Base-by-base conservation (phyloP, 2,329 filamentous ascomycete species). In the Claviceps sp. region DNA sequence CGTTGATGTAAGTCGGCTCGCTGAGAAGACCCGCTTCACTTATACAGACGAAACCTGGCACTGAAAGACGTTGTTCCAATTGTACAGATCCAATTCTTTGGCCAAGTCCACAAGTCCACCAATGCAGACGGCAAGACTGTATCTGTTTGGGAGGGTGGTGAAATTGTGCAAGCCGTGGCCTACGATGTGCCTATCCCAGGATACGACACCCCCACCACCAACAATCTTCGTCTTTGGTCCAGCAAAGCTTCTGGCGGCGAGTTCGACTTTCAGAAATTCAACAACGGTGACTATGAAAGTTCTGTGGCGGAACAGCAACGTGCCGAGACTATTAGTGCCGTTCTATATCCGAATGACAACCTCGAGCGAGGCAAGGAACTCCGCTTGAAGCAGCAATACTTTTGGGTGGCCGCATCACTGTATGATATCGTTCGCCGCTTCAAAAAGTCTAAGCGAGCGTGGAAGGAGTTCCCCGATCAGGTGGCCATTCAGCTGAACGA, bases 221-320 rank as follows among this genome's bases (percentile, higher is more conserved):
- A 98, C 75, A 98, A 98, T 71, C 76, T 98, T 57, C 85, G 93
- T 55, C 77, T 98, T 41, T 98, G 93, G 93, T 95, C 89, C 45
- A 96, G 89, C 75, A 96, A 96, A 71, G 91, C 93, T 44, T 90
- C 90, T 46, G 91, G 88, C 60, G 93, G 93, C 58, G 93, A 98
- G 69, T 98, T 98, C 58, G 91, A 98, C 72, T 98, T 98, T 72
- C 91, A 96, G 64, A 97, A 97, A 68, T 98, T 98, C 82, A 98
- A 98, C 72, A 93, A 78, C 54, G 93, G 93, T 57, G 90, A 98
- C 61, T 98, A 98, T 65, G 93, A 98, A 72, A 93, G 87, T 72
- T 94, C 93, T 13, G 93, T 98, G 41, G 88, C 87, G n/a, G 93
- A 98, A 60, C 89, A 97, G 70, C 93, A 98, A 74, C 85, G 88